phyloP scores from a whole-genome alignment of 805 yeast genomes.

The Spathaspora boniae region DNA sequence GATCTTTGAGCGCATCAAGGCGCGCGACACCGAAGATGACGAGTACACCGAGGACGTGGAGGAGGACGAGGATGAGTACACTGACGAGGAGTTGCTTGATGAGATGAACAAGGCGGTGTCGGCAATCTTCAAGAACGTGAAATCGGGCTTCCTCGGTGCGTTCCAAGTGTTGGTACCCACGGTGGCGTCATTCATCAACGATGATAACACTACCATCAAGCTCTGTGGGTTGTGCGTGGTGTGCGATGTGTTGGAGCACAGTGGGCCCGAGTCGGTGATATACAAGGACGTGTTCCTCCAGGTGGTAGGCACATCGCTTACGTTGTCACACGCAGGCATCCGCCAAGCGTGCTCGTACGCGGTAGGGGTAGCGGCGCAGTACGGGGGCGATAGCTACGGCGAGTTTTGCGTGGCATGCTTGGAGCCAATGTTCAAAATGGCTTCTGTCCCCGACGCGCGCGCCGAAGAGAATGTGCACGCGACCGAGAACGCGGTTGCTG shows the following conservation, averaged over 20 bases:
- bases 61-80: slow-evolving; percentile 77
- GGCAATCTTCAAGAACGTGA: slow-evolving; percentile 62
- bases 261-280: slow-evolving; percentile 64
- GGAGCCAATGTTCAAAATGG: slow-evolving; percentile 69
- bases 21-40: slow-evolving; percentile 73
- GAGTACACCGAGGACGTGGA: slow-evolving; percentile 86
- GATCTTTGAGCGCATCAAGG: slow-evolving; percentile 64
- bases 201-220: slow-evolving; percentile 64
- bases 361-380: slow-evolving; percentile 82
- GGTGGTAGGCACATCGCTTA: slow-evolving; percentile 63
- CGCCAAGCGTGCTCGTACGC: slow-evolving; percentile 87
- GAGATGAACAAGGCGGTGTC: slow-evolving; percentile 77
- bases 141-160: slow-evolving; percentile 55
- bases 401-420: slow-evolving; percentile 67
- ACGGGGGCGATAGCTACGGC: slow-evolving; percentile 60
- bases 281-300: slow-evolving; percentile 64
- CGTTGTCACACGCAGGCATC: slow-evolving; percentile 63
- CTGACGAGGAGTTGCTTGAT: slow-evolving; percentile 87
- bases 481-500: slow-evolving; percentile 78
- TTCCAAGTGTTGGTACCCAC: slow-evolving; percentile 66
- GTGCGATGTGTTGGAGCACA: slow-evolving; percentile 75
- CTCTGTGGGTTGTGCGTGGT: slow-evolving; percentile 77
- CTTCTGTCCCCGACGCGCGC: slow-evolving; percentile 74
- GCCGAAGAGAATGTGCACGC: slow-evolving; percentile 82
- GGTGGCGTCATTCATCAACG: slow-evolving; percentile 57